Conservation (phyloP, 164 flowering plant genomes). For the Warburgia ugandensis region DNA sequence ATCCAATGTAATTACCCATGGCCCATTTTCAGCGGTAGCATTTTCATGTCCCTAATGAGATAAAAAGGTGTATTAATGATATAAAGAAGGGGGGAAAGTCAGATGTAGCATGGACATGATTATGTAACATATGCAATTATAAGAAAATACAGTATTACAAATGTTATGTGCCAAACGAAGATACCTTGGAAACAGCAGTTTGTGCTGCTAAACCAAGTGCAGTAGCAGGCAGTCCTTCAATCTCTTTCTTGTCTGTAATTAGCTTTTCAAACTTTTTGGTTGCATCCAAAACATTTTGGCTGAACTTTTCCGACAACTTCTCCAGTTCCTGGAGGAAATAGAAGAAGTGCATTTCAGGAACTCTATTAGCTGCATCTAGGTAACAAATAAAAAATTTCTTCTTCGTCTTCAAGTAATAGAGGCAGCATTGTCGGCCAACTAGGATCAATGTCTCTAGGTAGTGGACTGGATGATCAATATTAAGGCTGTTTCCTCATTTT, state of each 20-base stretch:
- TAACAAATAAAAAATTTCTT: too few species aligned
- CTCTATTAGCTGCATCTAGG: too few species aligned
- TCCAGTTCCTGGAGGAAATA: conserved; percentile 89
- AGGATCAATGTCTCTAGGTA: too few species aligned
- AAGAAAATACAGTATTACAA: not conserved
- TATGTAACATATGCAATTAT: too few species aligned
- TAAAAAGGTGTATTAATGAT: not conserved
- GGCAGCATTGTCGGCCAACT: too few species aligned
- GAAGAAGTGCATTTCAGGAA: too few species aligned
- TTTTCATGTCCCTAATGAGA: conserved; percentile 64
- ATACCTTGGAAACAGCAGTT: conserved; percentile 86
- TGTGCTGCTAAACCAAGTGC: conserved; percentile 90
- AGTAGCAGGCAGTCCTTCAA: conserved; percentile 90
- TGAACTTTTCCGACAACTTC: conserved; percentile 71
- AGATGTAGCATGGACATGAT: too few species aligned
- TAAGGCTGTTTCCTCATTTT: too few species aligned
- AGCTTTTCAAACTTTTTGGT: conserved; percentile 91
- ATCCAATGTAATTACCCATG: conserved; percentile 94
- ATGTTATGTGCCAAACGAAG: not conserved
- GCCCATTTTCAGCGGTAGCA: conserved; percentile 95
- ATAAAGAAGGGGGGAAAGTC: not conserved
- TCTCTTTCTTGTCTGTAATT: conserved; percentile 71
- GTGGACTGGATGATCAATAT: too few species aligned
- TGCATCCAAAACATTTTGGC: conserved; percentile 86
- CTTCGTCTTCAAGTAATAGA: too few species aligned